These are phyloP conservation scores for Mycena pura DNA, from an alignment of 768 basidiomycete genomes.

Conservation along the genomic window DNA sequence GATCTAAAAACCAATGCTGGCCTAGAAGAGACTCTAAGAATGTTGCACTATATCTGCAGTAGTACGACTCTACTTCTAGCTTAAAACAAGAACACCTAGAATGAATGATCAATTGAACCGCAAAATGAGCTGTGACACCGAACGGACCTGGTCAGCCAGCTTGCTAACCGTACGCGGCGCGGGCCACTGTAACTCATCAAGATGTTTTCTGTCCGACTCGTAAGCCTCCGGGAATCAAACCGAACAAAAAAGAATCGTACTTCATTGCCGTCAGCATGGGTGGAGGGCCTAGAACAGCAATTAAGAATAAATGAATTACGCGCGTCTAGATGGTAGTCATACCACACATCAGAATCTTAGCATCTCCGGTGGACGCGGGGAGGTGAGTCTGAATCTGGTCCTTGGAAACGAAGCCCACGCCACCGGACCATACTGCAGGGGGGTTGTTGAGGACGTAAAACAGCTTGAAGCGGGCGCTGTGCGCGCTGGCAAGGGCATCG, in stretches of 20 bases:
- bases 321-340: slow-evolving; percentile 11
- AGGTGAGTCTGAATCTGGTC: slow-evolving; percentile 87
- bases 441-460: slow-evolving; percentile 96
- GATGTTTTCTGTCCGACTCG: slow-evolving; percentile 70
- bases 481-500: slow-evolving; percentile 71
- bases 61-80: no score
- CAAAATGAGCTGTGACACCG: neutral
- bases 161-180: slow-evolving; percentile 92
- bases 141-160: slow-evolving; percentile 79
- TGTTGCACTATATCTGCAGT: no score
- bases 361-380: slow-evolving; percentile 67
- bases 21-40: no score
- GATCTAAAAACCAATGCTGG: no score
- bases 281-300: slow-evolving; percentile 58
- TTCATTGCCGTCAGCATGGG: slow-evolving; percentile 63
- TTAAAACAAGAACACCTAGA: slow-evolving; percentile 25
- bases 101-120: slow-evolving; percentile 11
- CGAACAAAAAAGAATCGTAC: slow-evolving; percentile 37
- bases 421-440: slow-evolving; percentile 84
- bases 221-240: slow-evolving; percentile 16
- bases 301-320: neutral
- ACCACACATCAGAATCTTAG: slow-evolving; percentile 91
- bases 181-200: slow-evolving; percentile 87
- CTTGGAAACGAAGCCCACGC: slow-evolving; percentile 91
- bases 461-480: slow-evolving; percentile 72